Evolutionary conservation across 2,329 filamentous ascomycete species (phyloP).

Genomic region (Lecanosticta acicola): DNA sequence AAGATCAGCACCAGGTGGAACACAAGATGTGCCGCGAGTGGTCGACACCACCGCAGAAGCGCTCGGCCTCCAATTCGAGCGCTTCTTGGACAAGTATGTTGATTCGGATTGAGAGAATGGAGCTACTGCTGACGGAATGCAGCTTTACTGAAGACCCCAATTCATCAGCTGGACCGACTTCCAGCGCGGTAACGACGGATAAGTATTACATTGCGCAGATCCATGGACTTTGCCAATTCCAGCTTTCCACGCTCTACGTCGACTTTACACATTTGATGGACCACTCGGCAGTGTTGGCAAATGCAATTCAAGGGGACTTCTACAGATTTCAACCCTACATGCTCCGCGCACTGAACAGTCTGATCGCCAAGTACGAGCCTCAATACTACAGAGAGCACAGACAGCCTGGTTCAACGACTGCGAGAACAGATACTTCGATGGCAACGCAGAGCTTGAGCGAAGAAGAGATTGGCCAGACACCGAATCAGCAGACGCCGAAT

Average conservation of each 20-base stretch:
- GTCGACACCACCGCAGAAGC: conserved; percentile 71
- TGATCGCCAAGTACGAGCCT: conserved; percentile 91
- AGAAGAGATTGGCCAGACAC: conserved; percentile 46
- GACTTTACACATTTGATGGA: conserved; percentile 78
- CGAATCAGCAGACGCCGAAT: conserved; percentile 71
- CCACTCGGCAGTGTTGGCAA: conserved; percentile 72
- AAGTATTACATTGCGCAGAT: conserved; percentile 84
- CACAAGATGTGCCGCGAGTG: conserved; percentile 59
- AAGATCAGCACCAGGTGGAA: conserved; percentile 39
- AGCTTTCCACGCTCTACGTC: conserved; percentile 79
- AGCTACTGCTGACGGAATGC: conserved; percentile 9
- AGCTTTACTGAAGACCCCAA: conserved; percentile 64
- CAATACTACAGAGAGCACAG: conserved; percentile 90
- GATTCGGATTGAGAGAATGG: background rate
- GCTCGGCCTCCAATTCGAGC: conserved; percentile 70
- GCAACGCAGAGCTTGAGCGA: conserved; percentile 55
- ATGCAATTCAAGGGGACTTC: conserved; percentile 83
- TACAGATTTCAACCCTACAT: conserved; percentile 94
- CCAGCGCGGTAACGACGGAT: conserved; percentile 67
- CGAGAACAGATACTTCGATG: conserved; percentile 56
- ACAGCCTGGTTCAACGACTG: conserved; percentile 69
- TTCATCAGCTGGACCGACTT: conserved; percentile 57
- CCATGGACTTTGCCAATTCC: conserved; percentile 65
- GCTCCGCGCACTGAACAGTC: conserved; percentile 78
- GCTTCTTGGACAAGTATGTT: conserved; percentile 69